Conservation (phyloP, 2,329 filamentous ascomycete species). For the Sphaerulina vaccinii region DNA sequence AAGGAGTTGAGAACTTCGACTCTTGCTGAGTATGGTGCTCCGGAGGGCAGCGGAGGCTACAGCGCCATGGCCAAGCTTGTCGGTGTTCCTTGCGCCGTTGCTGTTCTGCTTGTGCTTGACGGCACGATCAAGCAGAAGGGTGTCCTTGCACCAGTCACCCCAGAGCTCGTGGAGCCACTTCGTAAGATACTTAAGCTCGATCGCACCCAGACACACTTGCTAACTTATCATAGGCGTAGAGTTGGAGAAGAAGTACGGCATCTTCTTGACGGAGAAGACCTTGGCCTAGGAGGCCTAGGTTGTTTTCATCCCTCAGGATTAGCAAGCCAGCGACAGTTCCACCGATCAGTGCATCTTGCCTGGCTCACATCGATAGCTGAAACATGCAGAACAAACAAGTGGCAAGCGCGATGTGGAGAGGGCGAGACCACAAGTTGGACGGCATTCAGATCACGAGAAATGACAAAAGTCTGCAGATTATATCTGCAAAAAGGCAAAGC, state of each 20-base stretch:
- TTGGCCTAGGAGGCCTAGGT: constrained; percentile 24
- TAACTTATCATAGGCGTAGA: too few relatives aligned
- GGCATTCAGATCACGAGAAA: too few relatives aligned
- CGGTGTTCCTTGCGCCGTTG: constrained; percentile 71
- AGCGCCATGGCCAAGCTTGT: constrained; percentile 81
- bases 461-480: too few relatives aligned
- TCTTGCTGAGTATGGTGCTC: constrained; percentile 77
- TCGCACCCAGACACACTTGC: too few relatives aligned
- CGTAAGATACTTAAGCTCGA: too few relatives aligned
- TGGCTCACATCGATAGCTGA: too few relatives aligned
- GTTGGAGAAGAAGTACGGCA: constrained; percentile 64
- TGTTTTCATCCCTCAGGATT: not conserved
- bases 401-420: too few relatives aligned
- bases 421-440: too few relatives aligned
- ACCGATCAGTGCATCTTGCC: too few relatives aligned
- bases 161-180: constrained; percentile 68
- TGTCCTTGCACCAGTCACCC: constrained; percentile 73
- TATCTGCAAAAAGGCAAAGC: too few relatives aligned
- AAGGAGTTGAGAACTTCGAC: constrained; percentile 78
- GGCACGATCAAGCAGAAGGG: constrained; percentile 40
- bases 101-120: constrained; percentile 53
- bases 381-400: too few relatives aligned
- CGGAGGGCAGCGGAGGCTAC: constrained; percentile 62
- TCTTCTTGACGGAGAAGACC: constrained; percentile 71
- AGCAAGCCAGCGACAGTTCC: too few relatives aligned